phyloP scores from a whole-genome alignment of 208 protist species.

The Plasmodiophora brassicae region DNA sequence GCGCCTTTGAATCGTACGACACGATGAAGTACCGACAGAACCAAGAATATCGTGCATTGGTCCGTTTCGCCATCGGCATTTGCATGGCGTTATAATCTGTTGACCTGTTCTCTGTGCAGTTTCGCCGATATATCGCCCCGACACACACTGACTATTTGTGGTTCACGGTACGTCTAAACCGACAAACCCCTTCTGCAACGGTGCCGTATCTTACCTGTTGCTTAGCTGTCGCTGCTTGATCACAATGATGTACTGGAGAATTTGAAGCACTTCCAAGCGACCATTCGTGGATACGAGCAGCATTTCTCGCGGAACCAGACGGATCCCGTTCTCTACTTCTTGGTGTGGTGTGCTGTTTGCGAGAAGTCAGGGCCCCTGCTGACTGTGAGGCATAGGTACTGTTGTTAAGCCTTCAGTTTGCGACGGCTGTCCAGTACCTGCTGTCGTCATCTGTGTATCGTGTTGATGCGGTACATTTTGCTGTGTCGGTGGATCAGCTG shows the following conservation, averaged over 20 bases:
- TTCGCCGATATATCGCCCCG: not conserved
- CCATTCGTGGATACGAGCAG: not conserved
- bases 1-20: conserved; percentile 6
- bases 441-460: not conserved
- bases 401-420: conserved; percentile 7
- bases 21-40: conserved; percentile 1
- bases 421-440: not conserved
- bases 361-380: not conserved
- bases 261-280: not conserved
- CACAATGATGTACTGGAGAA: not conserved
- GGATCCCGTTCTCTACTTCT: conserved; percentile 9
- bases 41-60: not conserved
- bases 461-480: not conserved
- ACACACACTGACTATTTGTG: conserved; percentile 7
- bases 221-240: not conserved
- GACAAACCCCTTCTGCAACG: not conserved
- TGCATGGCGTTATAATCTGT: not conserved
- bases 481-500: not conserved
- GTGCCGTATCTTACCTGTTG: not conserved
- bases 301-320: conserved; percentile 15
- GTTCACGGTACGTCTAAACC: too few species aligned
- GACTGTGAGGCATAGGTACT: conserved; percentile 1
- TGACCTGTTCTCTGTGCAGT: not conserved
- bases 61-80: not conserved
- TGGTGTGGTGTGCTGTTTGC: not conserved